Percentiles rank a stretch among this genome's conserved stretches.
phyloP scores from a whole-genome alignment of 768 basidiomycete genomes.

The Russula ochroleuca region DNA sequence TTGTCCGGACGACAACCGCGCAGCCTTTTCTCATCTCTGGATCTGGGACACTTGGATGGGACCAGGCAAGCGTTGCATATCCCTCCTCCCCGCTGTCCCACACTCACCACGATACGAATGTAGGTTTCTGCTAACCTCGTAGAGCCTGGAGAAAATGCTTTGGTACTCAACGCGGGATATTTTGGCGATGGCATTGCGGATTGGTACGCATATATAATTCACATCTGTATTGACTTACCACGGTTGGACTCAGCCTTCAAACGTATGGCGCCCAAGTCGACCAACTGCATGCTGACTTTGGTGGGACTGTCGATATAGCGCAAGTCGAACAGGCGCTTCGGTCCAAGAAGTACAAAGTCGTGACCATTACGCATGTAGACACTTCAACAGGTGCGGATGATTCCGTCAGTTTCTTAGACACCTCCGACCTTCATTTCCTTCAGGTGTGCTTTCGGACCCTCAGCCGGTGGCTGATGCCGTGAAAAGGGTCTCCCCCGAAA shows the following conservation, averaged over 20 bases:
- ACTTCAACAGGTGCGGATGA: constrained; percentile 68
- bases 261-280: constrained; percentile 87
- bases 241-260: constrained; percentile 50
- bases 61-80: constrained; percentile 53
- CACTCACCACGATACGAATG: neutral
- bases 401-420: neutral
- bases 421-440: constrained; percentile 1
- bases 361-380: constrained; percentile 95
- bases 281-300: constrained; percentile 78
- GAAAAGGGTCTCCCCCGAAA: constrained; percentile 73
- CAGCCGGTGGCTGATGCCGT: constrained; percentile 71
- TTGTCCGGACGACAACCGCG: constrained; percentile 69
- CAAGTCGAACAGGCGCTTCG: constrained; percentile 66
- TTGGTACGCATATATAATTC: constrained; percentile 49
- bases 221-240: neutral
- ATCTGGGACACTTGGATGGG: constrained; percentile 95
- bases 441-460: constrained; percentile 82
- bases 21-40: constrained; percentile 95
- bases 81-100: neutral
- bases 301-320: constrained; percentile 58
- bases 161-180: constrained; percentile 88
- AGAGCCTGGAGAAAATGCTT: constrained; percentile 69
- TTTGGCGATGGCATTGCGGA: constrained; percentile 90
- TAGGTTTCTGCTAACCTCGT: constrained; percentile 88
- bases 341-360: constrained; percentile 77